A percentile compares a stretch with the other conserved stretches of the same genome.
These are phyloP conservation scores for Dictyostelium firmibasis DNA, from an alignment of 78 protist genomes.

Conservation along the genomic window DNA sequence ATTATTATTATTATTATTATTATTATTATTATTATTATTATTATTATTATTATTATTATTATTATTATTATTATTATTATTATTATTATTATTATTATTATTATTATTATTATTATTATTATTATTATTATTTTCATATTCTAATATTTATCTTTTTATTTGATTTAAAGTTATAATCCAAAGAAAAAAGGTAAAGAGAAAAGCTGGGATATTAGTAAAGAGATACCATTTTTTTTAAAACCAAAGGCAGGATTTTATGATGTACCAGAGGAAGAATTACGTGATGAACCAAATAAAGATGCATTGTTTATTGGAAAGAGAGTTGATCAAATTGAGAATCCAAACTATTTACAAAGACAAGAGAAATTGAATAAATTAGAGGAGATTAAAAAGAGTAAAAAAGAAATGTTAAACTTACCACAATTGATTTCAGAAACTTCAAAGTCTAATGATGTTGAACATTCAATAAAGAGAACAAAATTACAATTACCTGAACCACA, in stretches of 20 bases:
- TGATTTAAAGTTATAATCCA: not conserved
- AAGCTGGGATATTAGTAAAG: constrained; percentile 77
- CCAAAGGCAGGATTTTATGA: constrained; percentile 86
- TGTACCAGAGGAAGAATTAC: constrained; percentile 17
- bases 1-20: not conserved
- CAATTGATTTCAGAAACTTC: constrained; percentile 60
- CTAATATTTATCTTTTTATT: not conserved
- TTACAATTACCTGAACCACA: constrained; percentile 89
- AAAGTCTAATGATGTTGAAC: constrained; percentile 82
- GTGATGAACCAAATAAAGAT: constrained; percentile 56
- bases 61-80: not conserved
- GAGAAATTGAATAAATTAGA: constrained; percentile 75
- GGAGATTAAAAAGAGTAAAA: constrained; percentile 42
- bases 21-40: not conserved
- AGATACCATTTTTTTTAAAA: constrained; percentile 86
- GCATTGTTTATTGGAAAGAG: constrained; percentile 19
- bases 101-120: not conserved
- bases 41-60: not conserved
- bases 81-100: not conserved
- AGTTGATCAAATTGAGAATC: constrained; percentile 75
- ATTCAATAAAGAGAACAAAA: constrained; percentile 55
- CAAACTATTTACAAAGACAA: constrained; percentile 44
- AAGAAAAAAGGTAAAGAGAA: constrained; percentile 38
- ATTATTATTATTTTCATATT: not conserved
- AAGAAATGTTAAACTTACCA: constrained; percentile 80